Conservation (phyloP, 1,284 basidiomycete species). For the Limonomyces culmigenus region DNA sequence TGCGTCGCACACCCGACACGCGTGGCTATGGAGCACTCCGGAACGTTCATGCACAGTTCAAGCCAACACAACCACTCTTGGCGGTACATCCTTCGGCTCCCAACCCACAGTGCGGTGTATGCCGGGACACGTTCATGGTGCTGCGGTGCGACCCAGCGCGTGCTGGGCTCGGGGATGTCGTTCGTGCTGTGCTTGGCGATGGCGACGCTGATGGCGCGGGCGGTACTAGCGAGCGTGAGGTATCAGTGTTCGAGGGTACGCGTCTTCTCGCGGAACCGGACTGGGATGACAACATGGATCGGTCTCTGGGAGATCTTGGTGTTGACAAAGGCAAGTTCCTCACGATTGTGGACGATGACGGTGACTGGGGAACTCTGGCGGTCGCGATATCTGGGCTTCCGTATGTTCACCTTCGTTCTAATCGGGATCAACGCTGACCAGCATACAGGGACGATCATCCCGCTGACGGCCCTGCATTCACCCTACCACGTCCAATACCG, state of each 20-base stretch:
- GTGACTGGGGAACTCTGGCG: conserved; percentile 54
- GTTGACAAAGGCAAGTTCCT: conserved; percentile 69
- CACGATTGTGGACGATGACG: conserved; percentile 79
- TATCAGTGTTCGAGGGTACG: conserved; percentile 78
- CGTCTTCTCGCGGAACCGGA: conserved; percentile 76
- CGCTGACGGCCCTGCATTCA: conserved; percentile 27
- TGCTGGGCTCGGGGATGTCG: conserved; percentile 56
- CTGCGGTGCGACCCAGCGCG: conserved; percentile 53
- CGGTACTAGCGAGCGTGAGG: conserved; percentile 30
- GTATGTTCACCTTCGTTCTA: conserved; percentile 33
- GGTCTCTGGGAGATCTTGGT: conserved; percentile 57
- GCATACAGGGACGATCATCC: conserved; percentile 31
- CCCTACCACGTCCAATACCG: conserved; percentile 48
- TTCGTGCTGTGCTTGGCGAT: conserved; percentile 48
- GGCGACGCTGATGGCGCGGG: conserved; percentile 21
- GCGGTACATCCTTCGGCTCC: conserved; percentile 47
- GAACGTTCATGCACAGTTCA: conserved; percentile 63
- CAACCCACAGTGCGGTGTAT: conserved; percentile 68
- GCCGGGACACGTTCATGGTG: conserved; percentile 70
- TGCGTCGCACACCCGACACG: conserved; percentile 38
- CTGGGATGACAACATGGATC: conserved; percentile 70
- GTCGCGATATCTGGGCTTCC: conserved; percentile 55
- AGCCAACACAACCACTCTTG: conserved; percentile 59
- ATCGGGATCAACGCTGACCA: conserved; percentile 3
- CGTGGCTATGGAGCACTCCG: no score